phyloP scores from a whole-genome alignment of 768 basidiomycete species.

The Suillus clintonianus region DNA sequence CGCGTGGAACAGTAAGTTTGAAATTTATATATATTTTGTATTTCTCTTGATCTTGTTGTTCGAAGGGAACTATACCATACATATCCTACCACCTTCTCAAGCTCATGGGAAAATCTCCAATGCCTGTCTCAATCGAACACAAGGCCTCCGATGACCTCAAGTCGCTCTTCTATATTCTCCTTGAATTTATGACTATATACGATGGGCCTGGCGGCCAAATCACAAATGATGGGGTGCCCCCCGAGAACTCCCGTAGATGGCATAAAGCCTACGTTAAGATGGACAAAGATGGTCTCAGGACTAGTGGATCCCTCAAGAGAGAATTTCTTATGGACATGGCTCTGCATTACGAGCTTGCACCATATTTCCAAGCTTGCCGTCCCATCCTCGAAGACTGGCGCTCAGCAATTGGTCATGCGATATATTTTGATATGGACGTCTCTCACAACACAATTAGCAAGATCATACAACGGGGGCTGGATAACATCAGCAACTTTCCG shows the following conservation, averaged over 20 bases:
- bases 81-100: not conserved
- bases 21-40: not conserved
- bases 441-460: not conserved
- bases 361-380: not conserved
- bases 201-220: not conserved
- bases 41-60: not conserved
- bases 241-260: not conserved
- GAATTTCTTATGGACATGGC: not conserved
- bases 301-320: not conserved
- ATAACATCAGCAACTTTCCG: not conserved
- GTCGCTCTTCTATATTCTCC: not conserved
- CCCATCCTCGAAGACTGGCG: not conserved
- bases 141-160: not conserved
- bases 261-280: not conserved
- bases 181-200: not conserved
- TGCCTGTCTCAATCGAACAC: fast-evolving
- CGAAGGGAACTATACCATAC: not conserved
- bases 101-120: not conserved
- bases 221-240: not conserved
- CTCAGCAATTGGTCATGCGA: not conserved
- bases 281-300: not conserved
- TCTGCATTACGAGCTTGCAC: not conserved
- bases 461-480: not conserved
- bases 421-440: not conserved
- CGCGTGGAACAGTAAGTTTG: not conserved